Evolutionary conservation across 768 basidiomycete genomes (phyloP).

Genomic region (Rhodotorula toruloides): DNA sequence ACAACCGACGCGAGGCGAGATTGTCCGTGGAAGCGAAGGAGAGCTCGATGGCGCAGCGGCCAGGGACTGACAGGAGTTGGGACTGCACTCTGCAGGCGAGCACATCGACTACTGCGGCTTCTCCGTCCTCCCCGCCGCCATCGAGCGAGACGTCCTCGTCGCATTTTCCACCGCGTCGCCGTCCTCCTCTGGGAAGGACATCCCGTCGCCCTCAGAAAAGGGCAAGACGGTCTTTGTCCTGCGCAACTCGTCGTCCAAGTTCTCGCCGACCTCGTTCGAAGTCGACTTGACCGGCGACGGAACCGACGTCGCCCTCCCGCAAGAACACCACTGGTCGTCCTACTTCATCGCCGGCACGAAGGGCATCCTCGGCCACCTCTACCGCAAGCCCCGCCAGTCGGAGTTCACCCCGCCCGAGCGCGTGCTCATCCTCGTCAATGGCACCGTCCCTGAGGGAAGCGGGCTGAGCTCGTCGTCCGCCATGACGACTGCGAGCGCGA

Average conservation of each 20-base stretch:
- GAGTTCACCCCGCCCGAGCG: neutral
- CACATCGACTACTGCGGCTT: conserved; percentile 41
- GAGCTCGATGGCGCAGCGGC: neutral
- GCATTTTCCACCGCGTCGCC: conserved; percentile 28
- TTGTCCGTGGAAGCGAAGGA: no score
- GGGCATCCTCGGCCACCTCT: conserved; percentile 29
- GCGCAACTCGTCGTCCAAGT: conserved; percentile 37
- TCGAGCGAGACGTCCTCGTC: conserved; percentile 42
- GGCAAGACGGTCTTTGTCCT: conserved; percentile 33
- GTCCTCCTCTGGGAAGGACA: neutral
- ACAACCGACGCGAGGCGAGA: no score
- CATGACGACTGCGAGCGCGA: conserved; percentile 79
- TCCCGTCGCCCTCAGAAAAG: conserved; percentile 3
- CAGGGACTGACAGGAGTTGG: neutral
- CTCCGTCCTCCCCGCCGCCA: conserved; percentile 42
- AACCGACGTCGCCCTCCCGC: neutral
- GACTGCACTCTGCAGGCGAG: conserved; percentile 12
- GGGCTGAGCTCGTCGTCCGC: conserved; percentile 84
- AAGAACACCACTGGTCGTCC: conserved; percentile 37
- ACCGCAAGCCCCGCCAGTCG: neutral
- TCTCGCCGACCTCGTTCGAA: conserved; percentile 32
- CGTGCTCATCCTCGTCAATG: conserved; percentile 45
- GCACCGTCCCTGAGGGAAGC: conserved; percentile 74
- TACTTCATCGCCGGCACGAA: conserved; percentile 40
- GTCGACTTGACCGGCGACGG: conserved; percentile 31